Base-by-base conservation (phyloP, 106 monocot species). In the Dactylorhiza incarnata region DNA sequence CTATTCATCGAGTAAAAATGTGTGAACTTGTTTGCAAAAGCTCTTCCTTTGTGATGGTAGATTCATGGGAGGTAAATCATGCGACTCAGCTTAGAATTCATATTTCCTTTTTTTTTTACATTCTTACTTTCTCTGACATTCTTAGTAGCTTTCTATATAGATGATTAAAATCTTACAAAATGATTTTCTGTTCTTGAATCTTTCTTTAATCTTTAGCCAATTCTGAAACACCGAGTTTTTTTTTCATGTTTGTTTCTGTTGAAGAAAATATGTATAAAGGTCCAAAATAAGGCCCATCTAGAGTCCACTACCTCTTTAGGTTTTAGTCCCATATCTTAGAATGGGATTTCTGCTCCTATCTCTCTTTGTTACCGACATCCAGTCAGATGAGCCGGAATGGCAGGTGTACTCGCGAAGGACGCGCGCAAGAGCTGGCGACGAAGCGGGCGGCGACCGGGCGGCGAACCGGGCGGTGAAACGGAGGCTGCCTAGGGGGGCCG, bases 41-140 rank as follows among this genome's bases (percentile, higher is more conserved):
- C 86, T 95, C 92, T 74, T 83, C 84, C 6, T 92, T 92, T 82
- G 76, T 95, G 11, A 95, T 90, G 92, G 90, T 95, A 51, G 90
- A 95, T 85, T 83, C 82, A 51, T 94, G 94, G 94, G 94, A 94
- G 94, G 94, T 94, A 85, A 83, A 74, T 78, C 13, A 48, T 29
- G 2, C 65, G 4, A 65, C 9, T 22, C 7, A 14, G 26, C 45
- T 74, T 7, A 3, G 48, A 7, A 16, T 1, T 65, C 29, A 29
- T 29, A 61, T 26, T 62, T 68, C 44, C 7, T 23, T 72, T 2
- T 23, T 49, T 48, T 45, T 77, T 7, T 17, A 47, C 26, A 29
- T 65, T 24, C 29, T 13, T 65, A 13, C 17, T 63, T 63, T 11
- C 7, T 63, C 25, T 23, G 22, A 23, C 1, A 24, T 45, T 50